phyloP scores from a whole-genome alignment of 1,284 basidiomycete genomes.

The Flammula alnicola region DNA sequence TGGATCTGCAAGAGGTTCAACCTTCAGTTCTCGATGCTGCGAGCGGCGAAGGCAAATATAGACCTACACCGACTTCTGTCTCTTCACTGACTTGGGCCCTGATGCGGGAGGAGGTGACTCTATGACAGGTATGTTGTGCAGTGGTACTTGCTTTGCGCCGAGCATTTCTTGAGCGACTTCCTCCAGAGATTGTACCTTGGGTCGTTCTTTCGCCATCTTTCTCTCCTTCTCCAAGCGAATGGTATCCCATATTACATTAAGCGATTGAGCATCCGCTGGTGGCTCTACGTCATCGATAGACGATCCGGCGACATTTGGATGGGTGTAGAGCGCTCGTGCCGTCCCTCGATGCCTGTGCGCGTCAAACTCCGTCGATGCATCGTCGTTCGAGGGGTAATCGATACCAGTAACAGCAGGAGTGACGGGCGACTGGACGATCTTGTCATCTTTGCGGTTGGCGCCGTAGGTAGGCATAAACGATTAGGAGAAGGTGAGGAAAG shows the following conservation, averaged over 20 bases:
- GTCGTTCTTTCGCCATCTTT: constrained; percentile 63
- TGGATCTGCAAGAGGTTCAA: constrained; percentile 52
- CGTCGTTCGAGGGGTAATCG: constrained; percentile 44
- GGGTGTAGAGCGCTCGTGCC: constrained; percentile 35
- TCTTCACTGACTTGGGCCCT: constrained; percentile 45
- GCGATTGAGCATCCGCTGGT: constrained; percentile 46
- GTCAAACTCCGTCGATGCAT: constrained; percentile 38
- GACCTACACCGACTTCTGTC: constrained; percentile 59
- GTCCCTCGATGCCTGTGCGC: constrained; percentile 29
- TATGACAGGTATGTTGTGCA: constrained; percentile 38
- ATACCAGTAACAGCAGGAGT: constrained; percentile 50
- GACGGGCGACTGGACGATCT: constrained; percentile 37
- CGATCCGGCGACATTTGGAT: constrained; percentile 40
- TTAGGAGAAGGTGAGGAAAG: constrained; percentile 15
- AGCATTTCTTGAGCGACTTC: constrained; percentile 38
- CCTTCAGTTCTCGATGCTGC: constrained; percentile 10
- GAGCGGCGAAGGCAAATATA: constrained; percentile 3
- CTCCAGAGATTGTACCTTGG: constrained; percentile 70
- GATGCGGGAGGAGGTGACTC: constrained; percentile 39
- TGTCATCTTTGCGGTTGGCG: constrained; percentile 34
- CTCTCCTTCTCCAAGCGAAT: constrained; percentile 65
- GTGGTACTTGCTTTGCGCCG: constrained; percentile 31
- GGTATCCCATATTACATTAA: constrained; percentile 66
- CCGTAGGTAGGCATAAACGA: constrained; percentile 35
- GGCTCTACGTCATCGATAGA: constrained; percentile 44